These are phyloP conservation scores for Helichrysum umbraculigerum DNA, from an alignment of 129 eudicot species.

Conservation along the genomic window DNA sequence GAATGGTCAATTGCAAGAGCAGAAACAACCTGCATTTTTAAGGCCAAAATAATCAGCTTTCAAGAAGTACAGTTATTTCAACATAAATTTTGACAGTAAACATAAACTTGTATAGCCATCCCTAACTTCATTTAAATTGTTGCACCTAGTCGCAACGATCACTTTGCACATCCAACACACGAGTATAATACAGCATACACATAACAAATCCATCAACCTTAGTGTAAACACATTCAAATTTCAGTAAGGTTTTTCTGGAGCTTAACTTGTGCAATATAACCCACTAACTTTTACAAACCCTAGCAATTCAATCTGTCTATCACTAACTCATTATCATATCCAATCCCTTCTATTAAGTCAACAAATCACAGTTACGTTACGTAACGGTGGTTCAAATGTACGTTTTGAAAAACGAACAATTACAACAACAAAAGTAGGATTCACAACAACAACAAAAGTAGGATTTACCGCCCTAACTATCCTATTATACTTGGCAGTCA, in stretches of 20 bases:
- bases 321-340: neutral
- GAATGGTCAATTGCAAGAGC: slow-evolving; percentile 92
- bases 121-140: neutral
- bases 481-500: neutral
- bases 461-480: neutral
- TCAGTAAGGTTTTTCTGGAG: neutral
- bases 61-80: neutral
- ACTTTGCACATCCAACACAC: neutral
- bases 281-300: neutral
- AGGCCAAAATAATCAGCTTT: slow-evolving; percentile 5
- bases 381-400: neutral
- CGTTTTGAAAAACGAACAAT: neutral
- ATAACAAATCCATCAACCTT: neutral
- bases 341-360: neutral
- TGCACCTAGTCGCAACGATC: neutral
- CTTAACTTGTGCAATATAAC: neutral
- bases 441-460: neutral
- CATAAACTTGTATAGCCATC: neutral
- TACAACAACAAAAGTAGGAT: neutral
- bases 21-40: slow-evolving; percentile 75
- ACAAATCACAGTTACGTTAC: neutral
- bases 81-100: neutral
- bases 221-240: neutral
- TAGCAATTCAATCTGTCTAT: neutral
- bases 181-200: neutral